Evolutionary conservation across 768 basidiomycete genomes (phyloP).

Genomic region (Collybia mongolica): DNA sequence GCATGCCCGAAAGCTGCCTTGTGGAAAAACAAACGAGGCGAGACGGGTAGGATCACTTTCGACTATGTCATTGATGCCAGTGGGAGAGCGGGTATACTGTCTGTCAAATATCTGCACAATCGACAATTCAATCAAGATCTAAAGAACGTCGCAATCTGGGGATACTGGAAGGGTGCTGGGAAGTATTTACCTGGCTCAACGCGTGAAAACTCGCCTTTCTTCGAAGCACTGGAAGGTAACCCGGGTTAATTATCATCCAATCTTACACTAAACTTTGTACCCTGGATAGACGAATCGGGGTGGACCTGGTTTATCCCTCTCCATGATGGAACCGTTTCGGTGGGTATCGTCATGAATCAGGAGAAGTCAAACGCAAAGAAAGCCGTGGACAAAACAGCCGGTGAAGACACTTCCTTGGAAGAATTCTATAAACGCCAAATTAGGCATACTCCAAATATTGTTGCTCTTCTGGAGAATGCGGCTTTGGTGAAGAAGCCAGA

Average conservation of each 20-base stretch:
- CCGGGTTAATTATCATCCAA: not conserved
- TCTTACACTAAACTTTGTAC: not conserved
- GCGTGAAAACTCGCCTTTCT: constrained; percentile 46
- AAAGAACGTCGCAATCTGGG: constrained; percentile 65
- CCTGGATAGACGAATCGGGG: constrained; percentile 43
- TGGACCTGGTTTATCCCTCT: constrained; percentile 61
- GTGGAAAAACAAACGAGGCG: constrained; percentile 29
- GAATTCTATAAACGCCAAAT: constrained; percentile 39
- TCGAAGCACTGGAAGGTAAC: constrained; percentile 55
- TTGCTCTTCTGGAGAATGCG: constrained; percentile 28
- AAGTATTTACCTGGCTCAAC: constrained; percentile 40
- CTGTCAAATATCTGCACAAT: constrained; percentile 56
- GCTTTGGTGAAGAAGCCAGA: constrained; percentile 22
- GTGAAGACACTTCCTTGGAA: constrained; percentile 18
- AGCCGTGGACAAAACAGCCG: constrained; percentile 8
- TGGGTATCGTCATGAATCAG: constrained; percentile 50
- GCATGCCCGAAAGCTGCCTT: constrained; percentile 34
- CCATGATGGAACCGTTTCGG: constrained; percentile 45
- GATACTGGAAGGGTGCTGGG: constrained; percentile 56
- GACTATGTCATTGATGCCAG: constrained; percentile 64
- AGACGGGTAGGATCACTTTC: constrained; percentile 45
- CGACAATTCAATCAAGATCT: constrained; percentile 50
- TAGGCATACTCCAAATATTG: constrained; percentile 28
- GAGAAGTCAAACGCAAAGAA: constrained; percentile 31
- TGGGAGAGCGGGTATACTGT: constrained; percentile 59